These are phyloP conservation scores for Tuber calosporum DNA, from an alignment of 495 filamentous ascomycete species.

Conservation along the genomic window DNA sequence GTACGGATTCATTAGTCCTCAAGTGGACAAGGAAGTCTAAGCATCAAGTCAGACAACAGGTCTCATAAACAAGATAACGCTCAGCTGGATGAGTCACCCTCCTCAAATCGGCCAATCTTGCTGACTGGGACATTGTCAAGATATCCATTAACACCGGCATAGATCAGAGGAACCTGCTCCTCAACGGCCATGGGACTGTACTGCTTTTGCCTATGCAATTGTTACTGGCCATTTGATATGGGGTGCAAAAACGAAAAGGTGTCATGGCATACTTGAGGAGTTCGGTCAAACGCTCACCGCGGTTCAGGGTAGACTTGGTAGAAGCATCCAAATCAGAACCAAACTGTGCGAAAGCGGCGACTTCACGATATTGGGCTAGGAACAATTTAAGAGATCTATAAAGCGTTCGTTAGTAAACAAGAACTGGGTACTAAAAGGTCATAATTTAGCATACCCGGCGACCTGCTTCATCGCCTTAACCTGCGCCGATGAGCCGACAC, in stretches of 20 bases:
- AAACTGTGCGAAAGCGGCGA: slow-evolving; percentile 99
- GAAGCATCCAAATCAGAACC: slow-evolving; percentile 98
- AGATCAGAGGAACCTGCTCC: slow-evolving; percentile 99
- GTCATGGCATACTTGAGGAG: slow-evolving; percentile 34
- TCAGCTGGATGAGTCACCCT: slow-evolving; percentile 34
- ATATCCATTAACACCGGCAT: slow-evolving; percentile 95
- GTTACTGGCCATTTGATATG: slow-evolving; percentile 3
- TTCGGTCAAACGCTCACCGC: slow-evolving; percentile 88
- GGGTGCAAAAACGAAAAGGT: background rate
- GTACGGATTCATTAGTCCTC: slow-evolving; percentile 76
- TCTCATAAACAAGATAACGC: background rate
- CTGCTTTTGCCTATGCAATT: slow-evolving; percentile 86
- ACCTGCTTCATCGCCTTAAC: slow-evolving; percentile 99
- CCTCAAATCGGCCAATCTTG: slow-evolving; percentile 85
- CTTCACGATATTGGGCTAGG: slow-evolving; percentile 99
- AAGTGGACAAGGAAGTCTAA: slow-evolving; percentile 82
- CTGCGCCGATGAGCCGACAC: slow-evolving; percentile 98
- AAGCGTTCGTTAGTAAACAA: slow-evolving; percentile 4
- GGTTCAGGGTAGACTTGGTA: slow-evolving; percentile 96
- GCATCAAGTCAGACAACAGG: slow-evolving; percentile 9
- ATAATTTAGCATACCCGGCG: slow-evolving; percentile 50
- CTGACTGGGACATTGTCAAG: slow-evolving; percentile 77
- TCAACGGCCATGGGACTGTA: slow-evolving; percentile 97
- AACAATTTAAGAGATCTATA: slow-evolving; percentile 91
- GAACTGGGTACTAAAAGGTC: background rate